Conservation (phyloP, 768 basidiomycete species). For the Panaeolus cyanescens region DNA sequence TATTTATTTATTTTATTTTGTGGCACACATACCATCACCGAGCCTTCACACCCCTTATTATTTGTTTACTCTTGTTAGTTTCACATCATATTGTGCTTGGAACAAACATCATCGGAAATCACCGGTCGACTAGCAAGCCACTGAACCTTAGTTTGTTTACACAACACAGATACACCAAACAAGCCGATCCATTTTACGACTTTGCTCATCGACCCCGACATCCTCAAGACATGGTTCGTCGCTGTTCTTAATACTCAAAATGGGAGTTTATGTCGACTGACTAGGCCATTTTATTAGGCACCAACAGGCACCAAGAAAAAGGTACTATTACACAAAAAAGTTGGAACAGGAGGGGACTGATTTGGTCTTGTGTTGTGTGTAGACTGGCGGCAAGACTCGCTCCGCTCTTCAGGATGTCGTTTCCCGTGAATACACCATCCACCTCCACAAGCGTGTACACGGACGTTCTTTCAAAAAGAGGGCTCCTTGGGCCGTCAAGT, state of each 20-base stretch:
- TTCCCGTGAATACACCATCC: constrained; percentile 98
- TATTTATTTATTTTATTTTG: neutral
- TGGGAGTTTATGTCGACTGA: constrained; percentile 6
- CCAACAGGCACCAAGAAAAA: constrained; percentile 58
- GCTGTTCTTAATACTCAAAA: constrained; percentile 8
- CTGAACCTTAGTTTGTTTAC: constrained; percentile 56
- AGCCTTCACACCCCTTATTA: no score
- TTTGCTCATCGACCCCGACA: constrained; percentile 58
- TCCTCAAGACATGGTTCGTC: constrained; percentile 71
- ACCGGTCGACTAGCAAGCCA: constrained; percentile 50
- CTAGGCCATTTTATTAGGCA: constrained; percentile 36
- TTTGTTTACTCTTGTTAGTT: constrained; percentile 7
- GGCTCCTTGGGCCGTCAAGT: constrained; percentile 95
- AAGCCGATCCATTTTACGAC: constrained; percentile 27
- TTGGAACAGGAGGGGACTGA: constrained; percentile 2
- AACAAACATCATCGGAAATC: constrained; percentile 26
- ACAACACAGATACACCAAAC: constrained; percentile 45
- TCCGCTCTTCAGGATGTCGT: constrained; percentile 98
- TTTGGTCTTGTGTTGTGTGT: constrained; percentile 4
- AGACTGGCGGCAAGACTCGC: constrained; percentile 86
- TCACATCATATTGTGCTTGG: neutral
- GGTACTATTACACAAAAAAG: constrained; percentile 31
- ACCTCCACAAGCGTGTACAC: constrained; percentile 93
- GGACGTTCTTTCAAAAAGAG: constrained; percentile 97
- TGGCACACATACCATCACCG: neutral